Conservation (phyloP, 2,329 filamentous ascomycete species). For the Teratosphaeria nubilosa region DNA sequence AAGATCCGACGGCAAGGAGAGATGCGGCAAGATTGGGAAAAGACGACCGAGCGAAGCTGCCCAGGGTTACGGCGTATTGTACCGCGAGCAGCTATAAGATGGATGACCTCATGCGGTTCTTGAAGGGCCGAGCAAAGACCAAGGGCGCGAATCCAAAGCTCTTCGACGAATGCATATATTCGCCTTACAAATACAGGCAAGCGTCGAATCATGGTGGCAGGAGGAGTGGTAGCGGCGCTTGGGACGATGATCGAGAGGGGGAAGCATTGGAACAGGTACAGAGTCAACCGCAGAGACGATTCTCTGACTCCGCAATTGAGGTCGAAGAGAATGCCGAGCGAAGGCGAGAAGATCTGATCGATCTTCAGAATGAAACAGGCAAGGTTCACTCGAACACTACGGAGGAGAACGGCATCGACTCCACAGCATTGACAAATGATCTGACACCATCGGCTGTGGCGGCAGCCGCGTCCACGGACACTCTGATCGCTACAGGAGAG, state of each 20-base stretch:
- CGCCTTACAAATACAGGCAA: conserved; percentile 69
- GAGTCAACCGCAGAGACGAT: conserved; percentile 49
- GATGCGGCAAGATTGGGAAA: conserved; percentile 90
- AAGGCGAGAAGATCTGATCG: conserved; percentile 27
- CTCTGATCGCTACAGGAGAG: conserved; percentile 4
- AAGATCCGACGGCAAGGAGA: conserved; percentile 83
- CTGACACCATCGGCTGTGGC: neutral
- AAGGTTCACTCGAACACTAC: neutral
- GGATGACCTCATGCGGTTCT: conserved; percentile 77
- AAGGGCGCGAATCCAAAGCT: conserved; percentile 78
- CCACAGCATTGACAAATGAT: neutral
- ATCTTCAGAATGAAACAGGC: conserved; percentile 13
- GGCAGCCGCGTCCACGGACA: conserved; percentile 15
- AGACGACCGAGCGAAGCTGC: conserved; percentile 76
- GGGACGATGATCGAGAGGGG: conserved; percentile 9
- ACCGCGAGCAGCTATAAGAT: conserved; percentile 87
- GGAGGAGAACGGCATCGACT: neutral
- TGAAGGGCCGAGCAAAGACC: conserved; percentile 72
- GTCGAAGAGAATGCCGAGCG: conserved; percentile 42
- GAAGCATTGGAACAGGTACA: conserved; percentile 21
- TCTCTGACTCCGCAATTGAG: conserved; percentile 62
- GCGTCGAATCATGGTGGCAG: conserved; percentile 21
- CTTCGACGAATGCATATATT: conserved; percentile 97
- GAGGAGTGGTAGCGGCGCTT: conserved; percentile 11
- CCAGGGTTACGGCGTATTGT: conserved; percentile 91